Conservation (phyloP, 208 protist genomes). For the Acanthamoeba culbertsoni region DNA sequence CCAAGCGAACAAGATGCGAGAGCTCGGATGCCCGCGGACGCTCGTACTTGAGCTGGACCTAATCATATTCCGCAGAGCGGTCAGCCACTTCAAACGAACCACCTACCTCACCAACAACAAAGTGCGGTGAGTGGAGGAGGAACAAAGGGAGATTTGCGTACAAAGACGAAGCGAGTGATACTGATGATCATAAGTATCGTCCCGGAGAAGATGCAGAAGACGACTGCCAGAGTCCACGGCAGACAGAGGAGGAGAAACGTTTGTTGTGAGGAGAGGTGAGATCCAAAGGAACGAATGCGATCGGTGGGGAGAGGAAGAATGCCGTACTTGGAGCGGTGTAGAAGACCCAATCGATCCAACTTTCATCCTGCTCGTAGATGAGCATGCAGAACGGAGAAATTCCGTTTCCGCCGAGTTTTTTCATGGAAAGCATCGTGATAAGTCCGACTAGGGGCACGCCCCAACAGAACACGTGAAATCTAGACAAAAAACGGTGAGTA, state of each 20-base stretch:
- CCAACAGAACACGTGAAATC: slow-evolving; percentile 18
- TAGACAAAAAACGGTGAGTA: no score
- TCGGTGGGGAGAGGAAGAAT: background rate
- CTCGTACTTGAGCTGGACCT: background rate
- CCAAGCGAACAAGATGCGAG: background rate
- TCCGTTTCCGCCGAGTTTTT: background rate
- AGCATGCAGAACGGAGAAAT: background rate
- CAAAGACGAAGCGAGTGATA: background rate
- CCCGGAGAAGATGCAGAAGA: background rate
- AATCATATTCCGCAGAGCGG: background rate
- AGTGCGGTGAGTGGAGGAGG: background rate
- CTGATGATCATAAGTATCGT: slow-evolving; percentile 26
- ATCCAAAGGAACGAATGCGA: no score
- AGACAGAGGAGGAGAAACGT: no score
- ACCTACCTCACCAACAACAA: no score
- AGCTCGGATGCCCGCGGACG: background rate
- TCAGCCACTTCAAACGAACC: background rate
- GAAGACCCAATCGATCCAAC: slow-evolving; percentile 19
- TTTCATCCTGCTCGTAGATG: background rate
- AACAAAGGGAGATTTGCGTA: background rate
- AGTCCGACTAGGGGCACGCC: background rate
- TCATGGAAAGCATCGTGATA: slow-evolving; percentile 14
- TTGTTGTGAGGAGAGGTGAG: no score
- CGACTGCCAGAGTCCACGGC: background rate
- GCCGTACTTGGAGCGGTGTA: background rate